Evolutionary conservation across 768 basidiomycete genomes (phyloP).

Genomic region (Pulveroboletus sp.): DNA sequence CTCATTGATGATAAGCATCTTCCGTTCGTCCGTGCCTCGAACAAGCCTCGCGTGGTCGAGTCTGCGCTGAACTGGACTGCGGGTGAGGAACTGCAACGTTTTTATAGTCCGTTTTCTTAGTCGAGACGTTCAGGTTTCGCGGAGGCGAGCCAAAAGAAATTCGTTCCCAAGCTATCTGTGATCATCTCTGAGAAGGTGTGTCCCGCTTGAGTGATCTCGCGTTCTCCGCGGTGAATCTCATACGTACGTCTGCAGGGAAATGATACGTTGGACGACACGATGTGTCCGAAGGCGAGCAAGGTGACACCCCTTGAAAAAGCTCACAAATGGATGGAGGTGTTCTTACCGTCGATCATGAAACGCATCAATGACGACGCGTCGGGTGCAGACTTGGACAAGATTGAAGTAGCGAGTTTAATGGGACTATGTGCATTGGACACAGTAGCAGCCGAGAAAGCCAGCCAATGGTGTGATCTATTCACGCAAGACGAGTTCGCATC

Average conservation of each 20-base stretch:
- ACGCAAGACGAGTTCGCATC: conserved; percentile 52
- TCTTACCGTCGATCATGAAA: conserved; percentile 48
- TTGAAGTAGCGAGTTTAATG: conserved; percentile 59
- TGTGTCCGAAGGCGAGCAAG: conserved; percentile 55
- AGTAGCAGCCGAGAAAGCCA: conserved; percentile 53
- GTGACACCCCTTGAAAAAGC: conserved; percentile 44
- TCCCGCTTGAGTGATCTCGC: background rate
- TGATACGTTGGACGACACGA: conserved; percentile 59
- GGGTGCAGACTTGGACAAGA: conserved; percentile 53
- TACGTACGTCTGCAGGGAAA: conserved; percentile 45
- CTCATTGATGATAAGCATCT: conserved; percentile 42
- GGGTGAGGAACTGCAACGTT: conserved; percentile 35
- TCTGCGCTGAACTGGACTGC: conserved; percentile 66
- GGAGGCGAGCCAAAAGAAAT: conserved; percentile 42
- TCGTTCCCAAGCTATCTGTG: conserved; percentile 37
- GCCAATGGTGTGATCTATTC: conserved; percentile 75
- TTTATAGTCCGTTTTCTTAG: background rate
- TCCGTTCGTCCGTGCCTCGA: conserved; percentile 51
- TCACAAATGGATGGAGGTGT: conserved; percentile 48
- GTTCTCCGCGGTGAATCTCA: background rate
- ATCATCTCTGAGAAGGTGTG: conserved; percentile 54
- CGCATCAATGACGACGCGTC: conserved; percentile 60
- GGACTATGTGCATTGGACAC: conserved; percentile 77
- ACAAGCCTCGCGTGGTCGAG: no score
- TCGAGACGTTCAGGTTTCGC: conserved; percentile 37